Evolutionary conservation across 768 basidiomycete species (phyloP).

Genomic region (Psilocybe azurescens): DNA sequence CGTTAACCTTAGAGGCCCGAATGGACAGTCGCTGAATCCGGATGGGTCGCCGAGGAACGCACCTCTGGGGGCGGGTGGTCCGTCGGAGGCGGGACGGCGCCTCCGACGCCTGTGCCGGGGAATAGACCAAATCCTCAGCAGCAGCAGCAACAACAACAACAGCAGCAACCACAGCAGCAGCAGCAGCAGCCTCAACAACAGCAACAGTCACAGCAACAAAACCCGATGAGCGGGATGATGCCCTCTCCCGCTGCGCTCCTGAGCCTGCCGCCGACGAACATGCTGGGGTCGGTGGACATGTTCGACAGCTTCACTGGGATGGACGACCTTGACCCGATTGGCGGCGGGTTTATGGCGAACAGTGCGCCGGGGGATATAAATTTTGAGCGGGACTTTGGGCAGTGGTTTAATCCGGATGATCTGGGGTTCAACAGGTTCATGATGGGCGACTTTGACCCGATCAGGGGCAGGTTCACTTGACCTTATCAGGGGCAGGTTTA

Average conservation of each 20-base stretch:
- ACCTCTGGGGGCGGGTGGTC: conserved; percentile 13
- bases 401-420: conserved; percentile 69
- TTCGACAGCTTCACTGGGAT: too few species aligned
- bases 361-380: conserved; percentile 50
- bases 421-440: neutral
- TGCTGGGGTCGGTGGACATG: neutral
- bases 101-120: conserved; percentile 30
- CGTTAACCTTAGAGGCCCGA: neutral
- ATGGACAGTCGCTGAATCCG: conserved; percentile 7
- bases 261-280: conserved; percentile 11
- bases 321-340: too few species aligned
- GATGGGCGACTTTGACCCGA: too few species aligned
- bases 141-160: conserved; percentile 19
- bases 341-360: conserved; percentile 30
- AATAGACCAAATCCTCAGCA: conserved; percentile 27
- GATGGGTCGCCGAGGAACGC: conserved; percentile 21
- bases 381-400: conserved; percentile 77
- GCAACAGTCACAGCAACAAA: conserved; percentile 8
- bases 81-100: conserved; percentile 26
- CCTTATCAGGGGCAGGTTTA: conserved; percentile 37
- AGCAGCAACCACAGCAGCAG: conserved; percentile 9
- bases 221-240: conserved; percentile 19
- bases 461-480: conserved; percentile 28
- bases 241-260: conserved; percentile 9
- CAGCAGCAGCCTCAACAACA: conserved; percentile 14